These are phyloP conservation scores for Exophiala sp. DNA, from an alignment of 2,329 filamentous ascomycete genomes.

Conservation along the genomic window DNA sequence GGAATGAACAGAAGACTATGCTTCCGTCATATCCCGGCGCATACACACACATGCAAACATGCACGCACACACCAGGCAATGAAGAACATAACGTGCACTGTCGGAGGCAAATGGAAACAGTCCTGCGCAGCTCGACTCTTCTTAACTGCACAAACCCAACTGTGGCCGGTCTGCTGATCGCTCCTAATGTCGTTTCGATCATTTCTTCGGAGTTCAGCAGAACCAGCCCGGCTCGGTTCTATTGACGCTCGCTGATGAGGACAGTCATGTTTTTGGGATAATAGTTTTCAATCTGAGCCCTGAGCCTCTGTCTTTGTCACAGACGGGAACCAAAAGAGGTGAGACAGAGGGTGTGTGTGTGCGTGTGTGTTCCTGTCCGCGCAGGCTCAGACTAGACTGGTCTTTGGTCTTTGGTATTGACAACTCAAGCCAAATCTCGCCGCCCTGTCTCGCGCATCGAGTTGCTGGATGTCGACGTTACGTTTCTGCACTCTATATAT, in stretches of 20 bases:
- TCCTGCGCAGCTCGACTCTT: conserved; percentile 1
- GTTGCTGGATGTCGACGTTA: neutral
- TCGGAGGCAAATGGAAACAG: conserved; percentile 12
- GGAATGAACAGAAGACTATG: neutral
- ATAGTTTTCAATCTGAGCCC: conserved; percentile 28
- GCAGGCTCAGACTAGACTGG: too few relatives aligned
- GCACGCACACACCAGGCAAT: conserved; percentile 15
- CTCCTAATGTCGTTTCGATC: too few relatives aligned
- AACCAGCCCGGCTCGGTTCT: conserved; percentile 22
- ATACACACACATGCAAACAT: neutral
- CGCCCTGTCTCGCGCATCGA: neutral
- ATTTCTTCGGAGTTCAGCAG: conserved; percentile 8
- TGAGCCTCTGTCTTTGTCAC: conserved; percentile 9
- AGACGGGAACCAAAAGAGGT: too few relatives aligned
- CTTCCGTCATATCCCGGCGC: too few relatives aligned
- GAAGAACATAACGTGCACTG: conserved; percentile 19
- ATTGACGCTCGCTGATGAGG: conserved; percentile 11
- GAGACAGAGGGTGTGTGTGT: too few relatives aligned
- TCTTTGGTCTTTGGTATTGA: too few relatives aligned
- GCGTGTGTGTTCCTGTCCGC: conserved; percentile 9
- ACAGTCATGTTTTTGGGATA: neutral
- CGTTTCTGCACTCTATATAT: too few relatives aligned
- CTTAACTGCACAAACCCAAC: conserved; percentile 7
- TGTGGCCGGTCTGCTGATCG: conserved; percentile 17
- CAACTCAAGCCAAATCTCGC: too few relatives aligned